phyloP scores from a whole-genome alignment of 352 stramenopile species.

The Globisporangium radiosum region DNA sequence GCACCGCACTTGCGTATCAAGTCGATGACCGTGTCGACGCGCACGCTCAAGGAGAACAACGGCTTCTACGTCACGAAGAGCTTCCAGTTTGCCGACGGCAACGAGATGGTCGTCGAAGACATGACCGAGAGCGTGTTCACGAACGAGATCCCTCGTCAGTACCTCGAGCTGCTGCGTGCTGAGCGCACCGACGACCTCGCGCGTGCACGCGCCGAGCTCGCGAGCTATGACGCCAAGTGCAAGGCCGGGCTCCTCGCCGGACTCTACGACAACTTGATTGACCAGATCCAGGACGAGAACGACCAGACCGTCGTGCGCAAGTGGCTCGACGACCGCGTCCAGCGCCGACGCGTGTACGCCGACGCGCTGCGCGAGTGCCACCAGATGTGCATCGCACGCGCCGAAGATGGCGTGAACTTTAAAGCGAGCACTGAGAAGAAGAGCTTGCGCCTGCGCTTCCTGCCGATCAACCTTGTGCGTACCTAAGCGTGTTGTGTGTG shows the following conservation, averaged over 20 bases:
- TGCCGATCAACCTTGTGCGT: conserved; percentile 70
- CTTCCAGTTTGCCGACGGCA: conserved; percentile 67
- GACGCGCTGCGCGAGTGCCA: conserved; percentile 63
- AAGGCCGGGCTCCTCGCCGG: conserved; percentile 53
- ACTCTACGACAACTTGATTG: conserved; percentile 79
- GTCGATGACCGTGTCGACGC: conserved; percentile 66
- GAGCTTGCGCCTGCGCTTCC: conserved; percentile 57
- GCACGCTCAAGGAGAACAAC: conserved; percentile 67
- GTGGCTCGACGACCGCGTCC: conserved; percentile 70
- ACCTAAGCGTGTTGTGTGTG: background rate
- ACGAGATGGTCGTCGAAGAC: conserved; percentile 78
- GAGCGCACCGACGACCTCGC: conserved; percentile 50
- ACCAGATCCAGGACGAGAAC: conserved; percentile 81
- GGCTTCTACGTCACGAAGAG: conserved; percentile 75
- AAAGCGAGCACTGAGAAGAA: conserved; percentile 85
- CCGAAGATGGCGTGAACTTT: conserved; percentile 67
- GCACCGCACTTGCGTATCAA: conserved; percentile 53
- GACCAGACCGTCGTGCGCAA: conserved; percentile 58
- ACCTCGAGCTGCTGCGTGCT: conserved; percentile 54
- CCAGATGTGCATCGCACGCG: conserved; percentile 56
- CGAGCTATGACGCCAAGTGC: conserved; percentile 53
- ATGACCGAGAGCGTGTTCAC: conserved; percentile 77
- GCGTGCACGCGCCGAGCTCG: conserved; percentile 40
- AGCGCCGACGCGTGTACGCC: conserved; percentile 62
- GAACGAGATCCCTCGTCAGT: conserved; percentile 76